These are phyloP conservation scores for Aspergillus sclerotialis DNA, from an alignment of 2,329 filamentous ascomycete genomes.

Conservation along the genomic window DNA sequence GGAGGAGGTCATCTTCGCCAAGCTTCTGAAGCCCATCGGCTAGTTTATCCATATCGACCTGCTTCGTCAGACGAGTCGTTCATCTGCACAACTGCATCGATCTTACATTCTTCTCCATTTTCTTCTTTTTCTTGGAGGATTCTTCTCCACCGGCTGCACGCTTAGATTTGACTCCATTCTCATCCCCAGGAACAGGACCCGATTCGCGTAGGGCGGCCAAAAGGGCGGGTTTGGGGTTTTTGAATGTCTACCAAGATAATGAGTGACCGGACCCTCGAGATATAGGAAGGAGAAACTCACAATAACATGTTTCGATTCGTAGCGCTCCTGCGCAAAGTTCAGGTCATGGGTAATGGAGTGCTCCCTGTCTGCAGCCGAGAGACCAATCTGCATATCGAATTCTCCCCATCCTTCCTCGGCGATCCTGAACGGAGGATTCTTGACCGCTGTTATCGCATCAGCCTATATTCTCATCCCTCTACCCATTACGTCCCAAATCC, in stretches of 20 bases:
- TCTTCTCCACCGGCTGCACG: conserved; percentile 49
- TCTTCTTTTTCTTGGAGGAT: conserved; percentile 69
- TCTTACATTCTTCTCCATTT: conserved; percentile 54
- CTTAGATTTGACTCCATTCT: conserved; percentile 59
- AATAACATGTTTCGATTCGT: conserved; percentile 75
- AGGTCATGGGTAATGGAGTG: conserved; percentile 77
- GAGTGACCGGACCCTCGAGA: too few relatives aligned
- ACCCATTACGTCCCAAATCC: background rate
- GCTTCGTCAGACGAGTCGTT: background rate
- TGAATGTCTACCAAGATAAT: conserved; percentile 78
- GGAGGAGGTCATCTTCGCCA: conserved; percentile 83
- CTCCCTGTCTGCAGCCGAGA: conserved; percentile 83
- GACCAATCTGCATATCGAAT: conserved; percentile 86
- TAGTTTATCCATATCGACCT: conserved; percentile 91
- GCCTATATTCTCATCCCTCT: background rate
- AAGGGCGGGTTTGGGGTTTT: conserved; percentile 85
- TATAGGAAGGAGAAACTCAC: conserved; percentile 36
- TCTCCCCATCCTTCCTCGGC: conserved; percentile 96
- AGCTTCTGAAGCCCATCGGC: conserved; percentile 86
- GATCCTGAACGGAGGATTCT: conserved; percentile 79
- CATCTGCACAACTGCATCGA: too few relatives aligned
- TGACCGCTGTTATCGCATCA: conserved; percentile 54
- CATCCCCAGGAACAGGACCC: conserved; percentile 72
- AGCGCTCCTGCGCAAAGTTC: conserved; percentile 75
- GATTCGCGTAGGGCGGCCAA: conserved; percentile 73